Evolutionary conservation across 176 grass and related monocot species (phyloP), one percentile per base, ranked within the genome.

Genomic region (Oryza glumipatula): DNA sequence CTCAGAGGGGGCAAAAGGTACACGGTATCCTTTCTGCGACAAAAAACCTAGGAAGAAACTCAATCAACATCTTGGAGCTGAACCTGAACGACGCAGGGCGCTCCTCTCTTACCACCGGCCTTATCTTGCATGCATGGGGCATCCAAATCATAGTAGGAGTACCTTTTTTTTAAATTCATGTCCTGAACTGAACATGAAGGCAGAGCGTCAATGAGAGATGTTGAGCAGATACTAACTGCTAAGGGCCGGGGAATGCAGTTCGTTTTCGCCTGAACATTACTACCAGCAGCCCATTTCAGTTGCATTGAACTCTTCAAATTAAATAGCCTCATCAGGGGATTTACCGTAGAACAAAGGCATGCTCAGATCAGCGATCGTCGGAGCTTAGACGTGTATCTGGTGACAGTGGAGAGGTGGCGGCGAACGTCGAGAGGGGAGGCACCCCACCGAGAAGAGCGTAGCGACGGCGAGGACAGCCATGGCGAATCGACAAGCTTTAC

Each of bases 371-470:
- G 79, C 43, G 54, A 17, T 8, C 6, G 11, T 32, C 30, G 30
- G 3, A 22, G 58, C 58, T 9, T 63, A 9, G 58, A 63, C n/a
- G 56, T 11, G 21, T 7, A 95, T 93, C 96, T 94, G 80, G 96
- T 92, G 82, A 98, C 93, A 45, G 91, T 98, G 72, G 93, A 94
- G 88, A 99, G 91, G 88, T 99, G 91, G 36, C 88, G 88, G 58
- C 96, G 89, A 70, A 98, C 93, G 73, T 24, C 36, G 14, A 48
- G 54, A 86, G 26, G 14, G 71, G 33, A 56, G 80, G 77, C 51
- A 80, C 74, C 68, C 80, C 51, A 80, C 74, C 68, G 81, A 66
- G 71, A 88, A 65, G 84, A 92, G 54, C 69, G 52, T 19, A 49
- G 79, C 71, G 33, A 68, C 38, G 47, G 79, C 71, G 33, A 68